A percentile compares a stretch with the other conserved stretches of the same genome.
phyloP scores from a whole-genome alignment of 352 stramenopile species.

The Phytophthora ramorum region DNA sequence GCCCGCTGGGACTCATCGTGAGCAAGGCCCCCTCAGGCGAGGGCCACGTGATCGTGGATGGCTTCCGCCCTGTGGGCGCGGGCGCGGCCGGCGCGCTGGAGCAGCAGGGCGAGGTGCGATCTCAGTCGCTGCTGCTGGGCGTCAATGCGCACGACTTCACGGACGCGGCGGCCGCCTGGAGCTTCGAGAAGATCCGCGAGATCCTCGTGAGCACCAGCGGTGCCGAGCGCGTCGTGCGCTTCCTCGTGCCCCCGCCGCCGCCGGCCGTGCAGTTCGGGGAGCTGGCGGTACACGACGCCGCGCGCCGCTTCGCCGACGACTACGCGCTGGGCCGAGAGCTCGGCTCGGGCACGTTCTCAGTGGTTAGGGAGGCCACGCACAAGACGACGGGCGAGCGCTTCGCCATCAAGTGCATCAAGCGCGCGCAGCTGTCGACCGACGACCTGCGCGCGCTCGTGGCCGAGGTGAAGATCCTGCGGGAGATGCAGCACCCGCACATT shows the following conservation, averaged over 20 bases:
- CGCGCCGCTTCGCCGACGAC: constrained; percentile 61
- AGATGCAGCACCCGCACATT: constrained; percentile 91
- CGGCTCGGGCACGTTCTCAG: constrained; percentile 70
- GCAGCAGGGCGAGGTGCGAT: constrained; percentile 43
- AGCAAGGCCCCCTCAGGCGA: constrained; percentile 52
- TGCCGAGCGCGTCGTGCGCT: constrained; percentile 64
- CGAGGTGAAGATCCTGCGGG: constrained; percentile 77
- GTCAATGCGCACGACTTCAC: constrained; percentile 82
- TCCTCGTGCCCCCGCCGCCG: constrained; percentile 59
- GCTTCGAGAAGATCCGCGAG: constrained; percentile 76
- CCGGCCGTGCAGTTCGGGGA: constrained; percentile 44
- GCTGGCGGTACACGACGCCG: constrained; percentile 29
- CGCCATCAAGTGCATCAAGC: constrained; percentile 92
- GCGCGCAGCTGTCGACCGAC: constrained; percentile 64
- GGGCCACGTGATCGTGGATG: constrained; percentile 72
- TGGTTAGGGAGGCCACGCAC: constrained; percentile 72
- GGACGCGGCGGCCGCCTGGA: constrained; percentile 35
- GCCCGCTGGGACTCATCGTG: constrained; percentile 80
- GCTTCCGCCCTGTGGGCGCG: constrained; percentile 70
- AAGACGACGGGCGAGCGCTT: constrained; percentile 51
- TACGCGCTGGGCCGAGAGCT: constrained; percentile 79
- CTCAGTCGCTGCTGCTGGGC: constrained; percentile 61
- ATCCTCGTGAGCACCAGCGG: constrained; percentile 72
- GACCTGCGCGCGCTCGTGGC: constrained; percentile 83
- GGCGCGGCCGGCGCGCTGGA: constrained; percentile 55